phyloP scores from a whole-genome alignment of 2,329 filamentous ascomycete species.

The Talaromyces sp. region DNA sequence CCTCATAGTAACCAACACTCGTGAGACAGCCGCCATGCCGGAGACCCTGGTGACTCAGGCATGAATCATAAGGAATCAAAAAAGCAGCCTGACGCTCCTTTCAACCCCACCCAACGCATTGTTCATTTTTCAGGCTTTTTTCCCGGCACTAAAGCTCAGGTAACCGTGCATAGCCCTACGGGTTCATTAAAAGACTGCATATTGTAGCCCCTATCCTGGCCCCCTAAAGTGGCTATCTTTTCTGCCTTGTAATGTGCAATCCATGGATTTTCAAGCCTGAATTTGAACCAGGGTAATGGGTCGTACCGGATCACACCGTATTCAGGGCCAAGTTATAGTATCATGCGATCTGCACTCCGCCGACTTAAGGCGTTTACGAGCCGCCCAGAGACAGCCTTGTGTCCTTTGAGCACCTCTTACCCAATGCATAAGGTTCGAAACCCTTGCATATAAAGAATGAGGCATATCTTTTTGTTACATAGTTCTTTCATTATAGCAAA shows the following conservation, averaged over 20 bases:
- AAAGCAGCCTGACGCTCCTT: neutral
- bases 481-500: neutral
- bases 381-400: neutral
- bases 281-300: neutral
- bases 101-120: neutral
- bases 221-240: neutral
- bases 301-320: too few relatives aligned
- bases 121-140: neutral
- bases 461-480: neutral
- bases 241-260: neutral
- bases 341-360: neutral
- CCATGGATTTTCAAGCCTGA: neutral
- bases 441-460: slow-evolving; percentile 4
- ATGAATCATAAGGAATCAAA: neutral
- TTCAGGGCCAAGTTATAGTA: neutral
- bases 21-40: neutral
- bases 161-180: neutral
- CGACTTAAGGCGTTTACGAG: neutral
- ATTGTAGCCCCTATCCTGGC: neutral
- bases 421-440: neutral
- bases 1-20: neutral
- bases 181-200: neutral
- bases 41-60: neutral
- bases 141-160: neutral
- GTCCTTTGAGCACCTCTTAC: neutral